Conservation (phyloP, 805 yeast species). For the Tetrapisispora fleetii region DNA sequence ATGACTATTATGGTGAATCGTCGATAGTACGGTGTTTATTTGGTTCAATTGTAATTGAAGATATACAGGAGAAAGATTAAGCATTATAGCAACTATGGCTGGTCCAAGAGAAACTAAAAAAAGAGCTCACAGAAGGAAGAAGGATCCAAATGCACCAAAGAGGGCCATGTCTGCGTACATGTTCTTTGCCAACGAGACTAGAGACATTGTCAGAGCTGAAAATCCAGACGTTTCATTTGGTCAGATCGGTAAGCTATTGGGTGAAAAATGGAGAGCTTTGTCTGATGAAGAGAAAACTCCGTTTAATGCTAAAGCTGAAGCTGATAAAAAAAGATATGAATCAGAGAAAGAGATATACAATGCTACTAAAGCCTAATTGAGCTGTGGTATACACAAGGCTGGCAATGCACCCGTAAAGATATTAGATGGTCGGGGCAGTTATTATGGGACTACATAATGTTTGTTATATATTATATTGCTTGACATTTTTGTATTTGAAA, state of each 20-base stretch:
- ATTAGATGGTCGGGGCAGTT: not conserved
- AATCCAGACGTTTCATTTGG: conserved; percentile 95
- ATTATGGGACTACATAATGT: not conserved
- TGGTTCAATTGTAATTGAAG: not conserved
- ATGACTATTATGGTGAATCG: too few relatives aligned
- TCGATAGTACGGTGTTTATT: not conserved
- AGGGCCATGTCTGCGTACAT: conserved; percentile 96
- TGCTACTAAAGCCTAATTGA: conserved; percentile 27
- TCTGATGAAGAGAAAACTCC: conserved; percentile 75
- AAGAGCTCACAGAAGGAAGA: conserved; percentile 38
- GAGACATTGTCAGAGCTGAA: conserved; percentile 91
- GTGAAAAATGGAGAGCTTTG: conserved; percentile 94
- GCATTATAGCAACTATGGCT: conserved; percentile 23
- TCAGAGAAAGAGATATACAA: conserved; percentile 84
- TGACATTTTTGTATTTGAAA: too few relatives aligned
- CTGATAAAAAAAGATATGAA: conserved; percentile 97
- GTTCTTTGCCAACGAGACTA: conserved; percentile 97
- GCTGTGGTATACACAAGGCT: too few relatives aligned
- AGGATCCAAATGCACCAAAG: conserved; percentile 98
- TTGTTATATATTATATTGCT: not conserved
- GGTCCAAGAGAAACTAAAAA: conserved; percentile 30
- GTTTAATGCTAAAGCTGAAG: conserved; percentile 86
- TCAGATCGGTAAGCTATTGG: conserved; percentile 88
- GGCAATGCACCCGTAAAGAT: not conserved
- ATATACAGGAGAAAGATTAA: not conserved